Evolutionary conservation across 1,284 basidiomycete species (phyloP), one percentile per base, ranked within the genome.

Genomic region (Chalciporus piperatoides): DNA sequence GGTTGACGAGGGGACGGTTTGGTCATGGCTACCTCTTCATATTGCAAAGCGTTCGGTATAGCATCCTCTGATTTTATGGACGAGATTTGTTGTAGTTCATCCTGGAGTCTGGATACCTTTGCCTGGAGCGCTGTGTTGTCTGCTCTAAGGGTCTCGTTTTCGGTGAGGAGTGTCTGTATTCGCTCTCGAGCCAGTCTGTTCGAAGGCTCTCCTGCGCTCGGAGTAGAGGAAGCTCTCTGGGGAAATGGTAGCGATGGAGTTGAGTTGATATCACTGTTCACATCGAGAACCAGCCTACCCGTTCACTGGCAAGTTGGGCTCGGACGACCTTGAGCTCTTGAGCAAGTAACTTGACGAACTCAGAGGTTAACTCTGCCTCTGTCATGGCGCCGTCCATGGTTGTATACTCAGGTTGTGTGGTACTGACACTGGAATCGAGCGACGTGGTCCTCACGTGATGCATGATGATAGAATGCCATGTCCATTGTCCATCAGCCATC

Each of bases 261-360:
- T 14, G 33, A 12, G 6, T 17, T 41, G 9, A 7, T 9, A 15
- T 35, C 15, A 4, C 10, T 30, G n/a, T 21, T 15, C 17, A 28
- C 11, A 41, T 21, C 10, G 15, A 14, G 15, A 44, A 32, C 17
- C 0, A 1, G 28, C 49, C 7, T 30, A 61, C 64, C 51, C 17
- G 50, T 46, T 64, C 47, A 19, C 19, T 2, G 19, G 19, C 2
- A 38, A 64, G 58, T 28, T 61, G 55, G 25, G 50, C 49, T 35
- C 62, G 53, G 23, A 53, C 56, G 2, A 21, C 17, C 33, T 63
- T 68, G 42, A 68, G 58, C 37, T 63, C 52, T 36, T 67, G 60
- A 4, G 17, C 59, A 15, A 67, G 28, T 10, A 68, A n/a, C 39
- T 59, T 63, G 37, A 63, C 51, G 56, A 57, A 41, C 6, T 63